A percentile compares a stretch with the other conserved stretches of the same genome.
These are phyloP conservation scores for Skeletonema grethae DNA, from an alignment of 108 stramenopile species.

Conservation along the genomic window DNA sequence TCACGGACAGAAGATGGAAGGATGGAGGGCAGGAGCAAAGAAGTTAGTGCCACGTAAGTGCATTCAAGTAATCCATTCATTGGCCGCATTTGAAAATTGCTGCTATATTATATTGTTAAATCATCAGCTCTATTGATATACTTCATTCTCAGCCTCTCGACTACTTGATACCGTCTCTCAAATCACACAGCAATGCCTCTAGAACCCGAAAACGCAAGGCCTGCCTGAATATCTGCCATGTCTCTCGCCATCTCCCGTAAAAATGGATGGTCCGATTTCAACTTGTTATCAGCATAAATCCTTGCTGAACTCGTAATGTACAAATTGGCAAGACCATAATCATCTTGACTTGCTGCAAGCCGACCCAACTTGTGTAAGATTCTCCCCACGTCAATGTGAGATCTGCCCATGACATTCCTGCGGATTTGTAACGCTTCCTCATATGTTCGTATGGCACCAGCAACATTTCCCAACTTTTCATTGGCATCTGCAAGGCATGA, in stretches of 20 bases:
- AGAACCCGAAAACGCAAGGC: slow-evolving; percentile 46
- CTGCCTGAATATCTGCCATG: slow-evolving; percentile 80
- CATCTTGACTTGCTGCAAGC: slow-evolving; percentile 50
- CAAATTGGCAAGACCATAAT: slow-evolving; percentile 60
- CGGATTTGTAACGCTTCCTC: slow-evolving; percentile 75
- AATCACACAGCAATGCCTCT: background rate
- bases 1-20: too few species aligned
- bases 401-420: slow-evolving; percentile 48
- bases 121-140: background rate
- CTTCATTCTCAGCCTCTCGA: background rate
- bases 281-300: slow-evolving; percentile 71
- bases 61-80: background rate
- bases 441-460: slow-evolving; percentile 64
- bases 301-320: slow-evolving; percentile 60
- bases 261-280: slow-evolving; percentile 72
- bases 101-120: background rate
- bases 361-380: slow-evolving; percentile 84
- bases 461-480: slow-evolving; percentile 66
- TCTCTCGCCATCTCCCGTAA: slow-evolving; percentile 76
- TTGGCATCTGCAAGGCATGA: slow-evolving; percentile 87
- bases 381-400: slow-evolving; percentile 75
- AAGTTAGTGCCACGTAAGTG: too few species aligned
- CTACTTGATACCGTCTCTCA: too few species aligned
- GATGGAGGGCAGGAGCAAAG: too few species aligned
- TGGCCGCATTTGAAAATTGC: too few species aligned